Base-by-base conservation (phyloP, 1,284 basidiomycete genomes). In the Fomes fomentarius region DNA sequence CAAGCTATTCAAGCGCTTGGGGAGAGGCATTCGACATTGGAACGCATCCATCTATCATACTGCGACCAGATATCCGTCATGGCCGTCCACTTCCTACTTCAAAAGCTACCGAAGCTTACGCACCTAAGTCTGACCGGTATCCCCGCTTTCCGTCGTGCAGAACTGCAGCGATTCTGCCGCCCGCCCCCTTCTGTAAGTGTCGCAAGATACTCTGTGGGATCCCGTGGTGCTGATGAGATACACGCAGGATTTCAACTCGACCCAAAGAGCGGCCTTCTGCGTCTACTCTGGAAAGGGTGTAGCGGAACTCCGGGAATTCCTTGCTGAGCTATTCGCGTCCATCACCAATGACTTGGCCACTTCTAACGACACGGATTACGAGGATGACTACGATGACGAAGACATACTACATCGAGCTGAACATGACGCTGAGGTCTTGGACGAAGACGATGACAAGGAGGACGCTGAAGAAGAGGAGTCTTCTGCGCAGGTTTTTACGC, bases 91-190 rank as follows among this genome's bases (percentile, higher is more conserved):
- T 94, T 90, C 72, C 81, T 99, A 34, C 80, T 99, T 44, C 89
- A 93, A 69, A 86, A 91, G 64, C 80, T 99, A 17, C 84, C 86
- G 61, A 91, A 93, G 60, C 77, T 99, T 33, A 98, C 94, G 3
- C 97, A 99, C 73, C 79, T 99, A 42, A 97, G 94, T 71, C 75
- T 99, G 61, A 98, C 97, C 11, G 97, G 96, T n/a, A 91, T 99
- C 26, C 88, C 90, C 7, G 87, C 94, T 1, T 99, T 99, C 76
- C 84, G 89, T 45, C 82, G 91, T 60, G 77, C 82, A 17, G 94
- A 96, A 65, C 71, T 98, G 55, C 96, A 98, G 71, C 81, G 84
- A 59, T 98, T 95, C 71, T 98, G 96, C 71, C 82, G 96, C 25
- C 79, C 86, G 26, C 91, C 95, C 17, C 97, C 97, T 4, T 80